Evolutionary conservation across 2,329 filamentous ascomycete genomes (phyloP), one percentile per base, ranked within the genome.

Genomic region (Colletotrichum sojae): DNA sequence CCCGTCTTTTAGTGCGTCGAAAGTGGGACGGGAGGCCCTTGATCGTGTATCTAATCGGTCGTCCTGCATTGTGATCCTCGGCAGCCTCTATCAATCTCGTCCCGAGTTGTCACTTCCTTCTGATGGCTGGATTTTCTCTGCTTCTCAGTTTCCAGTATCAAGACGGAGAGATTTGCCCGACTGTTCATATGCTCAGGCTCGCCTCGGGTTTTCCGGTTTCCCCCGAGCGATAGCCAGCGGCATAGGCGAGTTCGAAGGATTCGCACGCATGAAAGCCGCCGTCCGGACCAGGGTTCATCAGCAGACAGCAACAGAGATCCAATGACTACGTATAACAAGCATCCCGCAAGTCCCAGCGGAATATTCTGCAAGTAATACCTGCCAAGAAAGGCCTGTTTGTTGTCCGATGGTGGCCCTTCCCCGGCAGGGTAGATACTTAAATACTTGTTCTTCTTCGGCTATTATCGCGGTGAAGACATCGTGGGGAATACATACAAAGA

Each of bases 21-120:
- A 52, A 51, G 46, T 52, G 57, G 57, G 57, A 52, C 46, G 36
- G 9, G 45, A 48, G 9, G 31, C 18, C 45, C 16, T 20, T 48
- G 18, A 4, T 9, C 18, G 16, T 10, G 15, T 22, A 12, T 60
- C 5, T n/a, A 59, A n/a, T 59, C 45, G n/a, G 22, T 49, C n/a
- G 15, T 59, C 55, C 10, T 27, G 40, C 40, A 57, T 18, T 25
- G 25, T 18, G 43, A 45, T 27, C 22, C n/a, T 18, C 10, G 9
- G 6, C 40, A 25, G 10, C 55, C 10, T 15, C 15, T 13, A 46
- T 13, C 10, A 40, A 46, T 22, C 15, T 43, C 40, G 6, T 43
- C 10, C 16, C 15, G n/a, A 43, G 10, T 40, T 13, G 40, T 43
- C 9, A 36, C 10, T 8, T 36, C 22, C 2, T 36, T 36, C 10